Evolutionary conservation across 805 yeast species (phyloP), one percentile per base, ranked within the genome.

Genomic region (Hanseniaspora lachancei): DNA sequence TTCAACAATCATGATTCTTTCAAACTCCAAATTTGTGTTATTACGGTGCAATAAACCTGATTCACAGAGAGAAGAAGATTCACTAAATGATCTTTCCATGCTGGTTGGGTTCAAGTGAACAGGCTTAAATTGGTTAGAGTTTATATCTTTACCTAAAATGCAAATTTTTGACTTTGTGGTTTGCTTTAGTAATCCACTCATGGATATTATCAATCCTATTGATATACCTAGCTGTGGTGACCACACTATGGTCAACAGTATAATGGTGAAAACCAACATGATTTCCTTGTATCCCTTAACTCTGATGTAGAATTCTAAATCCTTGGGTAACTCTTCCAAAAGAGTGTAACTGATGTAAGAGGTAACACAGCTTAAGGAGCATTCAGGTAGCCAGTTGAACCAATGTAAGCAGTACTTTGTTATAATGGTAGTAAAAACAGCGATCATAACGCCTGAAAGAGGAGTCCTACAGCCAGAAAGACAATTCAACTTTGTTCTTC

Each of bases 291-390:
- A 70, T 0, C 79, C 79, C 18, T 63, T 61, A 18, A 72, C 66
- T 47, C 58, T 63, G 73, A 75, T 73, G 59, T 74, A 77, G 60
- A 75, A 75, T 54, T 59, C 58, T 23, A 75, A 47, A 57, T 74
- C 76, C 54, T 64, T 66, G 1, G 78, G 78, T 20, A 71, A 70
- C 55, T 75, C 79, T 58, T 74, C 75, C 20, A 75, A 66, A 10
- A 72, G 68, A 0, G 72, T 69, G 18, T 72, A 63, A 20, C 74
- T 77, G 46, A 75, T 74, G 12, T 69, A 70, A 2, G 75, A 73
- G 10, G 75, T 70, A n/a, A 74, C 68, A 5, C 72, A 75, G 59
- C 74, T 72, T 18, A 75, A 60, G 59, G 73, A 68, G 57, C 78
- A 74, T 59, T 70, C 68, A 1, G 78, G 78, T 27, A 75, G 69